Percentiles rank a stretch among this genome's conserved stretches.
Conservation (phyloP, 768 basidiomycete species). For the Trametes cinnabarina region DNA sequence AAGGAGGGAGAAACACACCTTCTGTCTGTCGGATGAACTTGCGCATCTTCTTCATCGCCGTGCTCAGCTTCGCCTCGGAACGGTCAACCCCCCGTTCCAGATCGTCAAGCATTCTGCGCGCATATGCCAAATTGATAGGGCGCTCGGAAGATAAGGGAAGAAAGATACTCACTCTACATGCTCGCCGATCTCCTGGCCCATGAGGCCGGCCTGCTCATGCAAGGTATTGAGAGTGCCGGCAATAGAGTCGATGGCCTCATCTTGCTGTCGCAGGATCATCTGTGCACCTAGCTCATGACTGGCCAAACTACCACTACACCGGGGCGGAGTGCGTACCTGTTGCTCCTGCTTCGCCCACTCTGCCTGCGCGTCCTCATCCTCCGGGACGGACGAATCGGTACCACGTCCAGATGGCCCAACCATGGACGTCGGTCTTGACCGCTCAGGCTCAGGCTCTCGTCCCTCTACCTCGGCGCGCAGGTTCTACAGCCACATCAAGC, state of each 20-base stretch:
- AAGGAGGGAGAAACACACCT: conserved; percentile 38
- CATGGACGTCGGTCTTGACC: conserved; percentile 27
- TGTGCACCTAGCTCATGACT: no score
- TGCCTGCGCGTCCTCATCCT: conserved; percentile 59
- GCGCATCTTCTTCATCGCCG: conserved; percentile 72
- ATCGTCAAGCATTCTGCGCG: conserved; percentile 71
- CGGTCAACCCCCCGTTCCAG: conserved; percentile 78
- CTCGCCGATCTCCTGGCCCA: conserved; percentile 89
- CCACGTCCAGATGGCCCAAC: conserved; percentile 14
- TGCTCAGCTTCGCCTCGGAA: conserved; percentile 60
- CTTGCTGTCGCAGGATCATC: conserved; percentile 88
- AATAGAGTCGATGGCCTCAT: conserved; percentile 84
- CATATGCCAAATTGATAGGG: neutral
- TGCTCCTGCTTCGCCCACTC: conserved; percentile 88
- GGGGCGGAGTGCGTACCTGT: conserved; percentile 50
- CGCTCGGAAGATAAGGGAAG: conserved; percentile 4
- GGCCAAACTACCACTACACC: no score
- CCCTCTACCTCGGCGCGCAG: conserved; percentile 65
- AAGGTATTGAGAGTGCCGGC: conserved; percentile 82
- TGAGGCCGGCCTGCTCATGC: conserved; percentile 87
- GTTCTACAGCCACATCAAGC: conserved; percentile 54
- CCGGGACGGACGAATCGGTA: conserved; percentile 1
- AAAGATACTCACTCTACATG: conserved; percentile 74
- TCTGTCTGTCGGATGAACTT: conserved; percentile 86
- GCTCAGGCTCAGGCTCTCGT: conserved; percentile 5